Conservation (phyloP, 441 rosid species). For the Aquilaria agallochum region DNA sequence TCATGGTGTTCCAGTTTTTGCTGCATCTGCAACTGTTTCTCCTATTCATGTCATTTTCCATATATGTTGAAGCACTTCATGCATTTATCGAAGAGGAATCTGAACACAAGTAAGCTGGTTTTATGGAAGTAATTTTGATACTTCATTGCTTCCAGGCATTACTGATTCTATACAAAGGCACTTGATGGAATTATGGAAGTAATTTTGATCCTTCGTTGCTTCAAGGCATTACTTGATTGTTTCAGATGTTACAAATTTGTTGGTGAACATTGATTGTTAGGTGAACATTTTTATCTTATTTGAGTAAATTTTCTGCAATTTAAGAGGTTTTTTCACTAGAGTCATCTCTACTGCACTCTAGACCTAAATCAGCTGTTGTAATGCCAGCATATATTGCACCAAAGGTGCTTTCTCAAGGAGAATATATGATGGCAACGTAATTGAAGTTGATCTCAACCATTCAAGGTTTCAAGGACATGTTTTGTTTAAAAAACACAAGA, state of each 20-base stretch:
- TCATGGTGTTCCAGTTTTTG: slow-evolving; percentile 46
- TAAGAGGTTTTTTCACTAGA: slow-evolving; percentile 18
- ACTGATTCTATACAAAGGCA: not conserved
- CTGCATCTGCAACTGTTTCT: slow-evolving; percentile 93
- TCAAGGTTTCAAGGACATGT: not conserved
- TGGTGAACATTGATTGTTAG: slow-evolving; percentile 40
- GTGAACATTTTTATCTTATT: not conserved
- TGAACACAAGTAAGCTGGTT: slow-evolving; percentile 80
- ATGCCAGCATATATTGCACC: slow-evolving; percentile 60
- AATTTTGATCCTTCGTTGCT: slow-evolving; percentile 14
- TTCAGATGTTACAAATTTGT: slow-evolving; percentile 87
- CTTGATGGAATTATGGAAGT: slow-evolving; percentile 3
- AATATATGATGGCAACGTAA: slow-evolving; percentile 49
- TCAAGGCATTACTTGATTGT: slow-evolving; percentile 95
- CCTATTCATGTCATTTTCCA: slow-evolving; percentile 96
- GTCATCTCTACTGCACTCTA: slow-evolving; percentile 50
- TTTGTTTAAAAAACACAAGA: too few species aligned
- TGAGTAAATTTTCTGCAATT: not conserved
- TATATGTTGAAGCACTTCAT: slow-evolving; percentile 97
- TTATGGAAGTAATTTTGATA: not conserved
- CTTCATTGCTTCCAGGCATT: not conserved
- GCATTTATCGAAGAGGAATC: slow-evolving; percentile 98
- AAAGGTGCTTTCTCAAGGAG: slow-evolving; percentile 41
- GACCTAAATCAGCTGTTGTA: slow-evolving; percentile 48
- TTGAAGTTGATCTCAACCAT: not conserved